A percentile compares a stretch with the other conserved stretches of the same genome.
phyloP scores from a whole-genome alignment of 202 grass and related monocot genomes.

The Cymbopogon flexuosus region DNA sequence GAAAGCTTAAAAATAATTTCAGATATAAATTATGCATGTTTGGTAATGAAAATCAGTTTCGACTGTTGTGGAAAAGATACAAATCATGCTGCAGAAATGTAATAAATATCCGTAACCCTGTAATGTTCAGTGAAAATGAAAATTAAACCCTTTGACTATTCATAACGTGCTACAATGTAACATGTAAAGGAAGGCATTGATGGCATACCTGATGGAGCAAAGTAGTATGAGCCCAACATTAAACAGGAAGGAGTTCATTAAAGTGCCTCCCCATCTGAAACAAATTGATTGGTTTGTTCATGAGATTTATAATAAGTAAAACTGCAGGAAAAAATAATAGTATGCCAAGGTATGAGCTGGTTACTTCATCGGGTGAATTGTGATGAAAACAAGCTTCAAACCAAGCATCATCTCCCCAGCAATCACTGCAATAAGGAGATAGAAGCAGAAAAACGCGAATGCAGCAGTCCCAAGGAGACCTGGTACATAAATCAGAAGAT shows the following conservation, averaged over 20 bases:
- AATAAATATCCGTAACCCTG: neutral
- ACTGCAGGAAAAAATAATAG: neutral
- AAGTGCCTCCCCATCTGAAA: conserved; percentile 27
- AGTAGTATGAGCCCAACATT: conserved; percentile 23
- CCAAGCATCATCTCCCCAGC: conserved; percentile 48
- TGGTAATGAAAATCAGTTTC: too few relatives aligned
- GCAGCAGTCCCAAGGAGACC: conserved; percentile 96
- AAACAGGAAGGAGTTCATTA: conserved; percentile 21
- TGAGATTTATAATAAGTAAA: neutral
- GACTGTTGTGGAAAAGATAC: neutral
- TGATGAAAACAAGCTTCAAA: conserved; percentile 22
- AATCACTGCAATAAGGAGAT: conserved; percentile 88
- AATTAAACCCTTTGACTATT: neutral
- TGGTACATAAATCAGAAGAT: conserved; percentile 36
- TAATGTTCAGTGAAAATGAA: neutral
- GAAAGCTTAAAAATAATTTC: neutral
- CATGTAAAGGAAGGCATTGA: neutral
- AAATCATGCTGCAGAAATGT: neutral
- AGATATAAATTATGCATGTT: neutral
- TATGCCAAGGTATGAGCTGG: neutral
- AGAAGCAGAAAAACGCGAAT: conserved; percentile 99
- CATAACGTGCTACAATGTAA: neutral
- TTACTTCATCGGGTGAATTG: conserved; percentile 27
- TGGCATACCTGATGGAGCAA: conserved; percentile 14
- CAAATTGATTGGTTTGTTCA: neutral